Evolutionary conservation across 495 filamentous ascomycete species (phyloP), one percentile per base, ranked within the genome.

Genomic region (Chaetomium tenue): DNA sequence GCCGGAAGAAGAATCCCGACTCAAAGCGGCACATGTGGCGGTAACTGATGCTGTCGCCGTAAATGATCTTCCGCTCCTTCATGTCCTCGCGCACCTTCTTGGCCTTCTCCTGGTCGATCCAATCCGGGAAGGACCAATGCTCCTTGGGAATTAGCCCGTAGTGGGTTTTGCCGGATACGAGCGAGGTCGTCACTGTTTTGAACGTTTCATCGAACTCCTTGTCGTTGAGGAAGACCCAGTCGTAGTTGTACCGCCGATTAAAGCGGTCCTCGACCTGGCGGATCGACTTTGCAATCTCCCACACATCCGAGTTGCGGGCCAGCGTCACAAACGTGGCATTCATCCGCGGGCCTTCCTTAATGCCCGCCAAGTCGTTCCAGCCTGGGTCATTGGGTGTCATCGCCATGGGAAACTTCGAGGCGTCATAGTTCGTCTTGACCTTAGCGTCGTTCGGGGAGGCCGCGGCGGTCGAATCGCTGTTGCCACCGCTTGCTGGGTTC

Each of bases 211-310:
- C 90, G 70, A 98, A 98, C 2, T 91, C 89, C 72, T 91, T 84
- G 73, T 98, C 94, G 75, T 98, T 98, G 66, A 98, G 76, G 80
- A 98, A 98, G 30, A 98, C 95, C 94, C 94, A 98, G 72, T 98
- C 94, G 76, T 98, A 98, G 79, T 97, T 88, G 76, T 89, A 98
- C 57, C 92, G 88, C 68, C 87, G 85, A 77, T 98, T 98, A 86
- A 98, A 98, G 67, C 94, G 89, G 74, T 98, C 94, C 78, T 98
- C 94, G 40, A 98, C 87, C 67, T 93, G 88, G 25, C 94, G 91
- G 71, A 98, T 98, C 9, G 91, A 95, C 70, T 89, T 87, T 26
- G 92, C 89, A 69, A 98, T 97, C 37, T 98, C 94, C 95, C 95
- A 98, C 47, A 97, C 75, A 74, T 98, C 94, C 37, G 80, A 81